phyloP scores from a whole-genome alignment of 345 rosid genomes.

The Durio zibethinus region DNA sequence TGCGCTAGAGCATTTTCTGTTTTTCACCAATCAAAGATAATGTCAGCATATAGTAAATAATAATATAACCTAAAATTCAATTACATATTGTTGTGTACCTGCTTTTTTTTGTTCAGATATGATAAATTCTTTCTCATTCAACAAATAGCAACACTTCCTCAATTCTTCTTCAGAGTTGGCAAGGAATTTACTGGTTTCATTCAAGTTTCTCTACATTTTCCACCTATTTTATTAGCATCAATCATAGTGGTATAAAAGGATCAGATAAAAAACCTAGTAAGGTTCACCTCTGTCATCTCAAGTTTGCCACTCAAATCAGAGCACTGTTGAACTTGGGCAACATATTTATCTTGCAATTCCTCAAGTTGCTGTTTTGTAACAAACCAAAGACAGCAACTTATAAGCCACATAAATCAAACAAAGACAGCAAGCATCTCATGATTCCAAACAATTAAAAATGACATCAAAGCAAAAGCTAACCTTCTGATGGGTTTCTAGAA shows the following conservation, averaged over 20 bases:
- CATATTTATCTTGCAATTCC: conserved; percentile 74
- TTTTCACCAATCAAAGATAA: conserved; percentile 10
- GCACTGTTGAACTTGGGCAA: conserved; percentile 62
- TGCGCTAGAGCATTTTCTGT: conserved; percentile 79
- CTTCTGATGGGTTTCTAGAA: conserved; percentile 69
- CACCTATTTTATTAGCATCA: not conserved
- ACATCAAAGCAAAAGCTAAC: conserved; percentile 37
- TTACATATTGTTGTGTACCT: conserved; percentile 33
- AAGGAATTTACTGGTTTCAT: conserved; percentile 60
- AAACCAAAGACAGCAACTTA: conserved; percentile 4
- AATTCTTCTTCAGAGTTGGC: conserved; percentile 66
- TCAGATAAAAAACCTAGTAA: not conserved
- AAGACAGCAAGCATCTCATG: not conserved
- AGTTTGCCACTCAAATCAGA: conserved; percentile 68
- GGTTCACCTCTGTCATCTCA: conserved; percentile 64
- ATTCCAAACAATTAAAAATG: not conserved
- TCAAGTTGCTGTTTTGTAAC: conserved; percentile 60
- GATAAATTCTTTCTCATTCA: conserved; percentile 80
- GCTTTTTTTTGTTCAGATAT: conserved; percentile 90
- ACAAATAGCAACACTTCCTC: conserved; percentile 64
- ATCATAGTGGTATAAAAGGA: not conserved
- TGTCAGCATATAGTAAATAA: not conserved
- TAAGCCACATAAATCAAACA: not conserved
- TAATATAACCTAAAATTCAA: not conserved
- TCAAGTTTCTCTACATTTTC: conserved; percentile 62